Base-by-base conservation (phyloP, 1,284 basidiomycete species). In the Puccinia horiana region DNA sequence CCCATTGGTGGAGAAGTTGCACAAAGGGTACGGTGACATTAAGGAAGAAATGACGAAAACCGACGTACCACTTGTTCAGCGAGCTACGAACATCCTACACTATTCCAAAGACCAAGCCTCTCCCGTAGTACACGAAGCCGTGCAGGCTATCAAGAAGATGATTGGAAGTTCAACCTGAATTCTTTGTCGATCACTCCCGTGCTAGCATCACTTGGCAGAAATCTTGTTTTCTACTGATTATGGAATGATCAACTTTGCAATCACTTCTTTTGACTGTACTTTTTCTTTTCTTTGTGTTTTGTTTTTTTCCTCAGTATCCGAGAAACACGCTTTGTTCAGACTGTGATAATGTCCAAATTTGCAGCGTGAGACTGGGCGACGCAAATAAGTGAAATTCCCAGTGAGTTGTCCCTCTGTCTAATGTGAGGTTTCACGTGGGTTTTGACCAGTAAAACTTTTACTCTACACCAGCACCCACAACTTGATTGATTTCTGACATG, bases 51-150 rank as follows among this genome's bases (percentile, higher is more conserved):
- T 81, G 40, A 54, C 58, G 26, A 75, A 75, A 63, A 32, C 79
- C 1, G 72, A 81, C 16, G 29, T 58, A 49, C 70, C 70, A 5
- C 42, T 81, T 0, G 44, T 65, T 29, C 72, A 74, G 40, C 69
- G 72, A 6, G 72, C 79, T 47, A 73, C 79, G 40, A 81, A 81
- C 61, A 47, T 81, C n/a, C 56, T 81, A 16, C 52, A 81, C 35
- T 81, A 81, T 44, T 75, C 70, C 12, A 52, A 72, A 42, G 72
- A 81, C 35, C 79, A 81, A 12, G 79, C 79, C 14, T 65, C 42
- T n/a, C 79, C 79, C 9, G 40, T 81, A 16, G 58, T 81, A 2
- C 56, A 65, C 47, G 79, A 81, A 49, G 70, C 58, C 16, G 65
- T 75, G 18, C 37, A 61, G 14, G 26, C 70, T 16, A 44, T 81